These are phyloP conservation scores for Chaetomiaceae sp. DNA, from an alignment of 2,329 filamentous ascomycete species.

Conservation along the genomic window DNA sequence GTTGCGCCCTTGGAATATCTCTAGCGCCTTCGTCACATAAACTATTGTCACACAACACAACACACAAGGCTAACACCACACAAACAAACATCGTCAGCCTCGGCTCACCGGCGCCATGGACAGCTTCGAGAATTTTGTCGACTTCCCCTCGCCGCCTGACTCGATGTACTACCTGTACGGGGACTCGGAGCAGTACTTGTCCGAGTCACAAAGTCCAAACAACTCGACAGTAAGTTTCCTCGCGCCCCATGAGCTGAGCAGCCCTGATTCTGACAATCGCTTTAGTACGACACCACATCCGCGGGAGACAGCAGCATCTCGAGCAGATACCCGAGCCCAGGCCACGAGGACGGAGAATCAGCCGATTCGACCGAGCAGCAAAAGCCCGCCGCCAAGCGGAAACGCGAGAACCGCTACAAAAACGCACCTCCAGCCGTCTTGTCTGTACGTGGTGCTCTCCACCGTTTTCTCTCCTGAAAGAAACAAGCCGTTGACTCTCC, in stretches of 20 bases:
- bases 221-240: conserved; percentile 33
- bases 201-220: conserved; percentile 36
- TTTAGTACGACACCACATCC: conserved; percentile 33
- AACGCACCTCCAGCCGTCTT: conserved; percentile 48
- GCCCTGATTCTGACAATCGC: not conserved
- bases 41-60: not conserved
- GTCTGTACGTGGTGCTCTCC: conserved; percentile 36
- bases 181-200: conserved; percentile 36
- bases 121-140: conserved; percentile 29
- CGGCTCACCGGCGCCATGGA: conserved; percentile 28
- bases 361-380: conserved; percentile 23
- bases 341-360: conserved; percentile 28
- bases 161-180: conserved; percentile 34
- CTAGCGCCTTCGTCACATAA: not conserved
- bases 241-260: too few relatives aligned
- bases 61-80: conserved; percentile 11
- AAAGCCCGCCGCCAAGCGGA: conserved; percentile 43
- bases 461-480: not conserved
- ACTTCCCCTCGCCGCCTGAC: conserved; percentile 33
- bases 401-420: conserved; percentile 50
- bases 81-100: conserved; percentile 3
- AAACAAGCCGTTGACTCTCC: not conserved
- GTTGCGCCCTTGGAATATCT: not conserved
- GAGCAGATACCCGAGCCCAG: conserved; percentile 33
- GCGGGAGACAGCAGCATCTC: conserved; percentile 25